These are phyloP conservation scores for Phylloporus sp. DNA, from an alignment of 768 basidiomycete species.

Conservation along the genomic window DNA sequence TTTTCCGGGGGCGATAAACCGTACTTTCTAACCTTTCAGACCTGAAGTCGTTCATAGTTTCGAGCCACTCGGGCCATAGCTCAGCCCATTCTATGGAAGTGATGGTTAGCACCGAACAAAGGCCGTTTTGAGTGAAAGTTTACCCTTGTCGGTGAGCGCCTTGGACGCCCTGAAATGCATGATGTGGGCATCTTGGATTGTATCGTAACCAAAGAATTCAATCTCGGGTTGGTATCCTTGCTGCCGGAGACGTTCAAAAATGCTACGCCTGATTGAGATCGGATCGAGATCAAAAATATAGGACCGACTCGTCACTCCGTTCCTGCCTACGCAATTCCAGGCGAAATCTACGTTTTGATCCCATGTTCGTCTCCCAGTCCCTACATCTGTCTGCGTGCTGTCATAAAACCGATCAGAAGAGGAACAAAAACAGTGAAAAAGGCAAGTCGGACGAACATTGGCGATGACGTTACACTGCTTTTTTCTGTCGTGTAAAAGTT, in stretches of 20 bases:
- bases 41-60: background rate
- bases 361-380: background rate
- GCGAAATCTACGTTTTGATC: background rate
- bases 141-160: conserved; percentile 8
- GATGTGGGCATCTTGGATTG: background rate
- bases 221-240: conserved; percentile 8
- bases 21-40: background rate
- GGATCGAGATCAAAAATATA: background rate
- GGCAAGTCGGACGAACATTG: background rate
- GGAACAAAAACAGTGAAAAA: background rate
- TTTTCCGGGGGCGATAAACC: conserved; percentile 4
- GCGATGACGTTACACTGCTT: accelerated
- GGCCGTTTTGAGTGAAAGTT: background rate
- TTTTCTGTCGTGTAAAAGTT: background rate
- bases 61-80: background rate
- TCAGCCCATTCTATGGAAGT: background rate
- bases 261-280: background rate
- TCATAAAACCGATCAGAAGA: background rate
- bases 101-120: background rate
- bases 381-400: background rate
- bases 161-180: conserved; percentile 5
- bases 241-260: conserved; percentile 7
- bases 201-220: background rate
- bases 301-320: background rate
- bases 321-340: background rate